Evolutionary conservation across 768 basidiomycete genomes (phyloP), one percentile per base, ranked within the genome.

Genomic region (Suillus discolor): DNA sequence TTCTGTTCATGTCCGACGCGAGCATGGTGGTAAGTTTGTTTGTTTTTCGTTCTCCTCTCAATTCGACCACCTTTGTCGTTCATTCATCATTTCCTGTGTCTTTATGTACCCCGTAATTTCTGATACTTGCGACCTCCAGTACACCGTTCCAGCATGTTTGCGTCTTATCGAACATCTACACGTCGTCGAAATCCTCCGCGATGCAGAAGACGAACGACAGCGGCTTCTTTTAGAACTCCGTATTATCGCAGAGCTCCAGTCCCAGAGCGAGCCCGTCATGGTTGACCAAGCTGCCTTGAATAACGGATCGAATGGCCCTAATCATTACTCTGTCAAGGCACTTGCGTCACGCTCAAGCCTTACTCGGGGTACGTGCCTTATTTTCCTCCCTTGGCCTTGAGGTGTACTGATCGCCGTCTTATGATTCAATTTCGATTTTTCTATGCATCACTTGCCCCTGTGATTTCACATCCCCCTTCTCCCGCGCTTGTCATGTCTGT

Each of bases 121-220:
- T 41, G 9, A 25, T 16, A 18, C 23, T 4, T 41, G 18, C 3
- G 1, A 41, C 57, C 16, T 18, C 28, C 25, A 92, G 89, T 92
- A 91, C 70, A 89, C 91, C 71, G 79, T 93, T 20, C 89, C 92
- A 0, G 86, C 89, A 5, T 92, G 90, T 71, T 79, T 93, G 75
- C 86, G 91, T 23, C 81, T 93, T 39, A 74, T 93, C 18, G 91
- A 93, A 73, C 87, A 89, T 4, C 84, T 90, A 1, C 88, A 92
- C 71, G 82, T 86, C 34, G 83, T 84, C 8, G 92, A 93, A 72
- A 85, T 92, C 16, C 79, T 93, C 1, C 84, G 88, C 12, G 88
- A 87, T 63, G 86, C 87, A 16, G 90, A 89, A 2, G 79, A 84
- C 0, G 66, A 72, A 36, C 68, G 63, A 11, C 67, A 64, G 6